Evolutionary conservation across 164 flowering plant species (phyloP), one percentile per base, ranked within the genome.

Genomic region (Magnolia kwangsiensis): DNA sequence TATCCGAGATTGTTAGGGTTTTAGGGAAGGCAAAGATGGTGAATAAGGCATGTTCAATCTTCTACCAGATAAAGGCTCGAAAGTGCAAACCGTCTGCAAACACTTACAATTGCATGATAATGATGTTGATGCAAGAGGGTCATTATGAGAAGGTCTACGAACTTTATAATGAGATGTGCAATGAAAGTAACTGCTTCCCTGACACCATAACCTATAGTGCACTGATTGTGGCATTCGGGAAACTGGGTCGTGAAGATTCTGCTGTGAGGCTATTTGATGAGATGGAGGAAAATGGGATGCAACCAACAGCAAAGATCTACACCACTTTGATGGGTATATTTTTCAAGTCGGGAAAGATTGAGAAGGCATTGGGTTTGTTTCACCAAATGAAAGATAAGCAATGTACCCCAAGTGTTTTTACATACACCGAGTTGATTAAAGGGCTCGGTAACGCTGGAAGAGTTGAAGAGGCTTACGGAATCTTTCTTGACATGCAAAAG

Each of bases 151-250:
- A 92, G 80, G 87, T 95, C 67, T 89, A 89, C 73, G 98, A 95
- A 86, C 87, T 95, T 10, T 93, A 93, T 73, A 92, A 82, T 78
- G 98, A 93, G 80, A 93, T 95, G 97, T 95, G 98, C 78, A 87
- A 82, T 77, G 98, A 93, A 24, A 90, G 87, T 29, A 82, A 82
- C 51, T 93, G 97, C 79, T 83, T 85, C 7, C 96, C 98, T 14
- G 95, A 95, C 72, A 92, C 94, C 11, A 74, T 90, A 10, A 93
- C 99, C 1, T 95, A 93, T 75, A 86, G 87, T 84, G 89, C 89
- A 11, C 94, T 95, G 55, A 86, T 93, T 76, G 85, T 91, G 0
- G 76, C 91, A 0, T 90, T 89, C 78, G 87, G 79, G 10, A 95
- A 91, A 83, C 69, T 90, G 73, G 92, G 89, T 61, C 96, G 88